Base-by-base conservation (phyloP, 1,284 basidiomycete genomes). In the Sphagnurus paluster region DNA sequence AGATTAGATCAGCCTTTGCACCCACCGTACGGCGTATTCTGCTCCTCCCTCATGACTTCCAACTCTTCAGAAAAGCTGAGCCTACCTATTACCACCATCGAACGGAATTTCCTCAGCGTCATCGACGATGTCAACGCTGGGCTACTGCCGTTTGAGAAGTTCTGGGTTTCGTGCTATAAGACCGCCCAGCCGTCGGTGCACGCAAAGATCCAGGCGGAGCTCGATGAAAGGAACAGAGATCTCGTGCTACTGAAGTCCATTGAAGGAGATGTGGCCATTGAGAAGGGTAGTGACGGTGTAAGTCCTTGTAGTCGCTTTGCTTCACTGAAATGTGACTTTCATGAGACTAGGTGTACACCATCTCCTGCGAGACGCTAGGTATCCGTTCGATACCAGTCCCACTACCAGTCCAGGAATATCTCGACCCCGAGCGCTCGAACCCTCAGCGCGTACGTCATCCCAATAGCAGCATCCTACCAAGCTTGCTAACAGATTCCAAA, bases 131-230 rank as follows among this genome's bases (percentile, higher is more conserved):
- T 89, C 1, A 59, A 71, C 24, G 68, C 75, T 16, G 82, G 79
- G 5, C 44, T 75, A 3, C 65, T 85, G 4, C 74, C 80, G 0
- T 67, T 63, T 2, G 87, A 90, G 49, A 73, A 74, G 36, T 76
- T 84, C 56, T 90, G 87, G 87, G 64, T 89, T 2, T 88, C 86
- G 0, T 82, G 80, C 62, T 90, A 90, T 66, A 77, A 76, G 50
- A 46, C 59, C 1, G 70, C 66, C 11, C 69, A 75, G 51, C 65
- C 70, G 11, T 81, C 82, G 2, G 70, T 85, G 1, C 86, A 89
- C 54, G 76, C 78, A 7, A 82, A 79, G 61, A 69, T 83, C 16
- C 61, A 65, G 20, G 73, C 76, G 4, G 61, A 68, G 32, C 68
- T 84, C 19, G 76, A 81, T 50, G 76, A 80, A n/a, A 58, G 55